A percentile compares a stretch with the other conserved stretches of the same genome.
phyloP scores from a whole-genome alignment of 345 rosid species.

The Heritiera littoralis region DNA sequence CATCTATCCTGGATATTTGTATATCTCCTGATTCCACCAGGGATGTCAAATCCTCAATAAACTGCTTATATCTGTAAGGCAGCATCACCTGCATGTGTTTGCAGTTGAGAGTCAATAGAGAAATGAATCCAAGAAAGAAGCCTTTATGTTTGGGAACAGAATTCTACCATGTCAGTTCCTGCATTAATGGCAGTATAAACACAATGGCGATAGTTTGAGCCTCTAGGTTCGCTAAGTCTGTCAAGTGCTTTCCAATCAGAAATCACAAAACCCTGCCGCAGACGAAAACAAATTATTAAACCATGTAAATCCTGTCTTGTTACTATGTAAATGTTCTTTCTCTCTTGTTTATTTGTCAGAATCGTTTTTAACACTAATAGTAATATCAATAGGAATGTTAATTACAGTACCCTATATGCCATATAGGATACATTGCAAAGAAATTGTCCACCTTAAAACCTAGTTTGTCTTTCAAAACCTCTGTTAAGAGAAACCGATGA shows the following conservation, averaged over 20 bases:
- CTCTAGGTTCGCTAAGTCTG: slow-evolving; percentile 58
- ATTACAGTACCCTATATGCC: no score
- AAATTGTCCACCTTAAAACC: slow-evolving; percentile 66
- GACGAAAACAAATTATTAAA: background rate
- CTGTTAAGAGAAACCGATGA: slow-evolving; percentile 67
- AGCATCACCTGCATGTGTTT: slow-evolving; percentile 70
- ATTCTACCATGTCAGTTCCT: slow-evolving; percentile 84
- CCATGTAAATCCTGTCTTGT: no score
- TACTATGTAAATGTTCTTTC: no score
- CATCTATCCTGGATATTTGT: slow-evolving; percentile 62
- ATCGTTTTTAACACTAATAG: no score
- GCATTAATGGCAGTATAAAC: slow-evolving; percentile 70
- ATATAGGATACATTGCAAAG: background rate
- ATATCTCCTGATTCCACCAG: slow-evolving; percentile 79
- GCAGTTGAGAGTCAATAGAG: slow-evolving; percentile 15
- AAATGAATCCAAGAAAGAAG: slow-evolving; percentile 18
- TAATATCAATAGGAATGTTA: no score
- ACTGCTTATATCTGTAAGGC: slow-evolving; percentile 57
- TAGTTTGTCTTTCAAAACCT: slow-evolving; percentile 68
- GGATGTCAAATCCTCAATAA: slow-evolving; percentile 47
- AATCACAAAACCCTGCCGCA: slow-evolving; percentile 70
- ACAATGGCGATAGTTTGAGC: slow-evolving; percentile 68
- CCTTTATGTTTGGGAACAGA: background rate
- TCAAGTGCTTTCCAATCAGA: slow-evolving; percentile 91
- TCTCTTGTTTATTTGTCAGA: no score